A percentile compares a stretch with the other conserved stretches of the same genome.
These are phyloP conservation scores for Ganoderma sinense DNA, from an alignment of 1,284 basidiomycete genomes.

Conservation along the genomic window DNA sequence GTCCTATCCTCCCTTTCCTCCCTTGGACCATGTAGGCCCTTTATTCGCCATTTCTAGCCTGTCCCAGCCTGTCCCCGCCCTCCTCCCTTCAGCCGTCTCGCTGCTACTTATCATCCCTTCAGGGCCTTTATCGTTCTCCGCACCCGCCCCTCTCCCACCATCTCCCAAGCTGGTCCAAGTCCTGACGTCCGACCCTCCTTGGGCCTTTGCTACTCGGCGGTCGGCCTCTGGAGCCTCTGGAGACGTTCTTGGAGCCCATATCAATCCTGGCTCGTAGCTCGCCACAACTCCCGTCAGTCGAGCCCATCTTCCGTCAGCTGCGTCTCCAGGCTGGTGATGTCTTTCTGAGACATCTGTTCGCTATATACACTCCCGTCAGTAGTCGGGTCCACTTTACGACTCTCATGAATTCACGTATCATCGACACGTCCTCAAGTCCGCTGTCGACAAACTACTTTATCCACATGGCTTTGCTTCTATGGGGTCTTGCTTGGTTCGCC, in stretches of 20 bases:
- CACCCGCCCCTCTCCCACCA: neutral
- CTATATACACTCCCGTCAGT: constrained; percentile 7
- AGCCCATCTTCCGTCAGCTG: constrained; percentile 8
- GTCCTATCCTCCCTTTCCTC: constrained; percentile 4
- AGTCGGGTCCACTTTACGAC: constrained; percentile 9
- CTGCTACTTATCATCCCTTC: neutral
- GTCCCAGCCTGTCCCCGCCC: neutral
- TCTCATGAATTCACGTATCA: constrained; percentile 11
- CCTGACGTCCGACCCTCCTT: neutral
- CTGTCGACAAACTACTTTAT: neutral
- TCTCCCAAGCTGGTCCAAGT: neutral
- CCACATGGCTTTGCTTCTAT: constrained; percentile 12
- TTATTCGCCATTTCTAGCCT: constrained; percentile 2
- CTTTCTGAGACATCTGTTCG: constrained; percentile 5
- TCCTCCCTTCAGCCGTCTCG: neutral
- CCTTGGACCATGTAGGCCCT: constrained; percentile 13
- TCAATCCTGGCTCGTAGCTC: constrained; percentile 3
- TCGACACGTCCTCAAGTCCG: neutral
- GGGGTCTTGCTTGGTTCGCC: constrained; percentile 15
- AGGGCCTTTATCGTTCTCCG: neutral
- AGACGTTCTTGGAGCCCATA: constrained; percentile 3
- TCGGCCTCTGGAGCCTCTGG: neutral
- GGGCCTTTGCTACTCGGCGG: neutral
- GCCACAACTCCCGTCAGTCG: constrained; percentile 2
- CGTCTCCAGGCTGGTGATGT: constrained; percentile 16